Evolutionary conservation across 2,329 filamentous ascomycete species (phyloP), one percentile per base, ranked within the genome.

Genomic region (Neofusicoccum parvum): DNA sequence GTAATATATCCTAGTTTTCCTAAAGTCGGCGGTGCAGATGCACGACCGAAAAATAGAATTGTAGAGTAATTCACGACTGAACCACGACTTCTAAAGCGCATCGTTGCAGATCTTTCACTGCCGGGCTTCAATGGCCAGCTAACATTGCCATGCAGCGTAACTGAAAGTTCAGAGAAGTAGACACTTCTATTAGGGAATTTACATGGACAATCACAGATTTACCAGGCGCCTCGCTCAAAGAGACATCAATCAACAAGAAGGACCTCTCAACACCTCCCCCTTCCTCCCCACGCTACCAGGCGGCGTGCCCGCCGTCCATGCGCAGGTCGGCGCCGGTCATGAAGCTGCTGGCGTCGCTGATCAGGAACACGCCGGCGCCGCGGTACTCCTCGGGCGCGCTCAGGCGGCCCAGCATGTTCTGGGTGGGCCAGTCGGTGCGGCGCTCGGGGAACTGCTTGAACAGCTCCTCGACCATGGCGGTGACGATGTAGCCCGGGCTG

Each of bases 391-490:
- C 66, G 0, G 77, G 77, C 12, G 64, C 70, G 1, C 74, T 77
- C 14, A 79, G 67, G 9, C 76, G 70, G 32, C 74, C 88, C 62
- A 96, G 82, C 92, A 96, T 95, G 78, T 96, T 96, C 78, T 94
- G 89, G 71, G 85, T 89, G 15, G 91, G 87, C 93, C 93, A 96
- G 67, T 88, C 85, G n/a, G 74, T 73, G 65, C 72, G 75, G 37
- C 80, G 83, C 72, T 93, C 90, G 0, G 92, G 92, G 69, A 87
- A 91, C 68, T 90, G 84, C 69, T 88, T 84, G 72, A 97, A 95
- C 37, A 96, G 85, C 66, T 87, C 85, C 74, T 92, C 87, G 1
- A 94, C 91, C 93, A 97, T 96, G 23, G 90, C 87, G 1, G 91
- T 93, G 23, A 90, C 85, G 72, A 93, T 92, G 75, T 93, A 92